Evolutionary conservation across 495 filamentous ascomycete species (phyloP), one percentile per base, ranked within the genome.

Genomic region (Penicillium paxilli): DNA sequence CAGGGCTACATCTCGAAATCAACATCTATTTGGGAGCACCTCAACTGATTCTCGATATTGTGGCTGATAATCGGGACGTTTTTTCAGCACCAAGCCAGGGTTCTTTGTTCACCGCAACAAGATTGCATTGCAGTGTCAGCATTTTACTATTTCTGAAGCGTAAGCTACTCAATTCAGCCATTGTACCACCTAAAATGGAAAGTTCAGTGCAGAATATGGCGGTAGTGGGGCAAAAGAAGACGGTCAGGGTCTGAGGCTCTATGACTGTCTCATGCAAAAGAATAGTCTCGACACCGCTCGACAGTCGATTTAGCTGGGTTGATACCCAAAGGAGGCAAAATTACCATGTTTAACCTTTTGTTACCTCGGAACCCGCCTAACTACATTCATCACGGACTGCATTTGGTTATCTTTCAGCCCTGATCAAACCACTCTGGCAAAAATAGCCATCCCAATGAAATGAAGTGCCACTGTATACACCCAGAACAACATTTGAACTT

Each of bases 111-210:
- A 46, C 44, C 44, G 44, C 44, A 46, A 46, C 25, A 46, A 30
- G 24, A 22, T 25, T 30, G 44, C 44, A 46, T 46, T 45, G 44
- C 44, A 46, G 25, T 24, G 25, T 30, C 25, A 30, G 44, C 44
- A 46, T 26, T 24, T 16, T 46, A 30, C 44, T 46, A 24, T 46
- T 28, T 30, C 28, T 1, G 22, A 30, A 28, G 1, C 7, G 25
- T 46, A 9, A 46, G 44, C n/a, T 46, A 26, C 44, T 28, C 5
- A 8, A 30, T 46, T 46, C 24, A 24, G 25, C 24, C 1, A 30
- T 30, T 42, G 40, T 42, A 23, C 19, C 20, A 42, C 40, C 40
- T 23, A 21, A 42, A 42, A 42, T n/a, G 21, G 44, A 16, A 46
- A 46, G 0, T 12, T 30, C 44, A 30, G 11, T 28, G n/a, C 44